Evolutionary conservation across 2,329 filamentous ascomycete genomes (phyloP), one percentile per base, ranked within the genome.

Genomic region (Aschersonia sp.): DNA sequence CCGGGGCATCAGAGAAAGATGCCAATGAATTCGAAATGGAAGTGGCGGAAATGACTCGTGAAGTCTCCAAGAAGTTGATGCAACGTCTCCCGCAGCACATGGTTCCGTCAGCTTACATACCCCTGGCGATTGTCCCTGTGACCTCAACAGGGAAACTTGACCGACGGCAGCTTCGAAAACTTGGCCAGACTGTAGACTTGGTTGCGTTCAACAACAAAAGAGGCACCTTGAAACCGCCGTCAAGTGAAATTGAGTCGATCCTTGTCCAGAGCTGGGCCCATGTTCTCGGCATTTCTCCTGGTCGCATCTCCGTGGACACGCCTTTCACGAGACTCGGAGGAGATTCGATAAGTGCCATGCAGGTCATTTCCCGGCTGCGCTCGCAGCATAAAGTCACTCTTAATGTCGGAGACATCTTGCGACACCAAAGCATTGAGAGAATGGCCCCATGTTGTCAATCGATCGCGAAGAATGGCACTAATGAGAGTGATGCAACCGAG

Each of bases 261-360:
- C 46, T 51, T 3, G 48, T 48, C 31, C 43, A 50, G 9, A 45
- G 71, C 28, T 73, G 68, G 65, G 60, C 65, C 1, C 56, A 62
- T 28, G 60, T 71, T 0, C 60, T 74, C 7, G 63, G 66, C 45
- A 50, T 69, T 4, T 49, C 60, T 0, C 51, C 58, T 0, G 56
- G 56, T 0, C 53, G 60, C 2, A 55, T 65, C 30, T 55, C 59
- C 0, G 46, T 57, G 0, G 57, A 61, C 12, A 57, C 60, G 40
- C 58, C 60, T 43, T 70, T 72, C 45, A 59, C 69, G 12, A 54
- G 55, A 5, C 54, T 70, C 0, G 69, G 69, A 2, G 69, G 69
- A 3, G 68, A 72, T 44, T 71, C 68, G 6, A 69, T 72, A 31
- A 55, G 56, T 2, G 67, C 69, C 2, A 72, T 72, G 58, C 59